Evolutionary conservation across 441 rosid species (phyloP).

Genomic region (Adansonia madagascariensis): DNA sequence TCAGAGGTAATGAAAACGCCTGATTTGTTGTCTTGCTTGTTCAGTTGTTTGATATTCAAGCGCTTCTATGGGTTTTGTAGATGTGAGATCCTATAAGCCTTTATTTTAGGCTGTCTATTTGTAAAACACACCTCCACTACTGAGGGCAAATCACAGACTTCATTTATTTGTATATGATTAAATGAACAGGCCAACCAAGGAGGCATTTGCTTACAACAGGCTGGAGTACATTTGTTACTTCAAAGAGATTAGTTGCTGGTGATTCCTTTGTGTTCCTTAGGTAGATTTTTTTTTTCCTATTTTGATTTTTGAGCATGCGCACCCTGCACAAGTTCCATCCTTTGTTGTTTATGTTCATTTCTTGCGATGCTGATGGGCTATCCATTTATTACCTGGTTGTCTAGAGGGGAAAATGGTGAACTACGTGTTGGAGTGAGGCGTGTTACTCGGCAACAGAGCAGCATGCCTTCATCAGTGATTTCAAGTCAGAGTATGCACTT

Average conservation of each 20-base stretch:
- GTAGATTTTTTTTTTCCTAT: slow-evolving; percentile 29
- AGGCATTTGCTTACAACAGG: slow-evolving; percentile 76
- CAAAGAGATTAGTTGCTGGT: slow-evolving; percentile 67
- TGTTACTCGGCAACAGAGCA: slow-evolving; percentile 54
- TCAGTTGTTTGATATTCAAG: background rate
- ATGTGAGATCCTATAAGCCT: background rate
- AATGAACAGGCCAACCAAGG: slow-evolving; percentile 66
- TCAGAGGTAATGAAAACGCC: slow-evolving; percentile 51
- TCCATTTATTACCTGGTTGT: slow-evolving; percentile 17
- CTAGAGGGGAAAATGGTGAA: slow-evolving; percentile 61
- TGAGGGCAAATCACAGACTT: background rate
- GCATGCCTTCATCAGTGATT: slow-evolving; percentile 71
- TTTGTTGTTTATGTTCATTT: slow-evolving; percentile 1
- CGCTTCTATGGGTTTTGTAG: background rate
- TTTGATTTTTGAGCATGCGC: too few relatives aligned
- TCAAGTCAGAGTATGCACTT: slow-evolving; percentile 78
- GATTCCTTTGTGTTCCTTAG: slow-evolving; percentile 69
- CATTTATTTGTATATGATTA: background rate
- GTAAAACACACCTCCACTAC: background rate
- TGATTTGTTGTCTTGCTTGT: background rate
- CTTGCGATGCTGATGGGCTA: background rate
- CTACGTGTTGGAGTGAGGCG: slow-evolving; percentile 65
- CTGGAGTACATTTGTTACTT: slow-evolving; percentile 74
- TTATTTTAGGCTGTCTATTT: background rate
- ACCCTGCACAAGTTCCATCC: background rate